Evolutionary conservation across 1,284 basidiomycete species (phyloP), one percentile per base, ranked within the genome.

Genomic region (Xanthoconium separans): DNA sequence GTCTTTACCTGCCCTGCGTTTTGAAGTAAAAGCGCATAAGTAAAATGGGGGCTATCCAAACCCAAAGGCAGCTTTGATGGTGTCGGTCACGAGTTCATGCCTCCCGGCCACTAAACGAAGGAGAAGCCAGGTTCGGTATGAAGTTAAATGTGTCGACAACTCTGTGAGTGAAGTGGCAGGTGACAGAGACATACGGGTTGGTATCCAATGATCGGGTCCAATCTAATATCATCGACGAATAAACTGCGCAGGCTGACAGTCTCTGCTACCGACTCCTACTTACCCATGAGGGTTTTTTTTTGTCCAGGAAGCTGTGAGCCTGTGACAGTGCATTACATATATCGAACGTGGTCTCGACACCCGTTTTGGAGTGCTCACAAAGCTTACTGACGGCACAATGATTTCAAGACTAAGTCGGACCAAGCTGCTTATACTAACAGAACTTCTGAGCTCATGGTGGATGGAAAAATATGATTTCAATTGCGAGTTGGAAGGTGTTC

Each of bases 121-220:
- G 0, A 87, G 86, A 4, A 91, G 74, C 79, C 5, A 85, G 69
- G 56, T 87, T 83, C 0, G 82, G 83, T 49, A 85, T 81, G 59
- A 82, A 84, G n/a, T 77, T 69, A 33, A 16, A 48, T 31, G 33
- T 3, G 24, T 7, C 0, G 5, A 41, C 2, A 30, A 75, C 60
- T 63, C 64, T 22, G 22, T 4, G 22, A 22, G 22, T 22, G 22
- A 22, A 22, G 22, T 22, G 22, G 22, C 22, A 22, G 22, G 22
- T 22, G 22, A 22, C 57, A 64, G 24, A 65, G 52, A 47, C 58
- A 65, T 12, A 79, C 81, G 79, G n/a, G 69, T 80, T 1, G 87
- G 87, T 60, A 89, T 84, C 85, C 85, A 89, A 27, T 81, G 75
- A 65, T 89, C 86, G 2, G 85, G 83, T 4, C 87, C 85, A 40